These are phyloP conservation scores for Penicillium sp. DNA, from an alignment of 2,329 filamentous ascomycete genomes.

Conservation along the genomic window DNA sequence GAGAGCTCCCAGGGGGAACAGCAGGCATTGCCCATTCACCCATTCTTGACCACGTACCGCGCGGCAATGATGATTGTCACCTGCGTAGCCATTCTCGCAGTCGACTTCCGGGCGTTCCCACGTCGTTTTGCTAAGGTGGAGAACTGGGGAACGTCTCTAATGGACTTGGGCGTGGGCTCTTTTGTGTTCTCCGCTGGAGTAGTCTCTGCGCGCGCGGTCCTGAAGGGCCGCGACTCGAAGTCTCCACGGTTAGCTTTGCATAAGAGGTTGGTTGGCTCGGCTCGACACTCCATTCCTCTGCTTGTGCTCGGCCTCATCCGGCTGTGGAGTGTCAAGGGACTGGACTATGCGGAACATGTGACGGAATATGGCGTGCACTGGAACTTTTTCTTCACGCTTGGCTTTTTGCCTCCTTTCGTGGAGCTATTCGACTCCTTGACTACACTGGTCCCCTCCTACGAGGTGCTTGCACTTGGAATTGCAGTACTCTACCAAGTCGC, in stretches of 20 bases:
- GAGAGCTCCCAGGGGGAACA: constrained; percentile 25
- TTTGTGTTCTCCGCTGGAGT: constrained; percentile 94
- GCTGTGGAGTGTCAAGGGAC: constrained; percentile 82
- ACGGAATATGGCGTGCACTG: constrained; percentile 98
- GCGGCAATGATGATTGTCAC: constrained; percentile 89
- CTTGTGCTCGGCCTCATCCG: constrained; percentile 76
- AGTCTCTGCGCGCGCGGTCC: constrained; percentile 77
- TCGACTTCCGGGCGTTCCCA: constrained; percentile 91
- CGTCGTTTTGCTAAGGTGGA: constrained; percentile 96
- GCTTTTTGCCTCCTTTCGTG: constrained; percentile 81
- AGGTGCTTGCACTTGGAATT: constrained; percentile 68
- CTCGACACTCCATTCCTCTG: constrained; percentile 80
- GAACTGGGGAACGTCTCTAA: constrained; percentile 98
- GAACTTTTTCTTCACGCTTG: constrained; percentile 99
- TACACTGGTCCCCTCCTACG: constrained; percentile 70
- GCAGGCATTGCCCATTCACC: constrained; percentile 70
- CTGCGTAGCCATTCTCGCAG: constrained; percentile 88
- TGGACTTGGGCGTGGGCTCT: constrained; percentile 95
- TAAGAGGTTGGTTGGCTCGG: constrained; percentile 61
- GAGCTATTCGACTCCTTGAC: constrained; percentile 75
- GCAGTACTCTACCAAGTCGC: constrained; percentile 68
- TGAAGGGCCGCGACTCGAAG: constrained; percentile 62
- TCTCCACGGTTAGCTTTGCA: constrained; percentile 46
- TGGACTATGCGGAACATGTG: constrained; percentile 96
- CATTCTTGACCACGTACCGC: constrained; percentile 88